Evolutionary conservation across 176 grass and related monocot genomes (phyloP).

Genomic region (Triticum turgidum): DNA sequence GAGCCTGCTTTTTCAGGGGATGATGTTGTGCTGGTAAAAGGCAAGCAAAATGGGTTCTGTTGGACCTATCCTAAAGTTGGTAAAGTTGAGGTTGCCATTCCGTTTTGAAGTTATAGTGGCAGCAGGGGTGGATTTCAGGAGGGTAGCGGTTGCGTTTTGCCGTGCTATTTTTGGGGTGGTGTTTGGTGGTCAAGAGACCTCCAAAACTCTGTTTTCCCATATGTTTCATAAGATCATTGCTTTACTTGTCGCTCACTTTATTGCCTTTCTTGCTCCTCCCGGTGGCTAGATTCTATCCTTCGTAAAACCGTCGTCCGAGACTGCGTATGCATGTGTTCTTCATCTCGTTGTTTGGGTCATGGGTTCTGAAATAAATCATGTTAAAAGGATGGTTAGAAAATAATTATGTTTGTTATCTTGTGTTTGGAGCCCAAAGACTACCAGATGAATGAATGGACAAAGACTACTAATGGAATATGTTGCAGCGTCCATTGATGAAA

Average conservation of each 20-base stretch:
- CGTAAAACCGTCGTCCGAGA: background rate
- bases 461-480: too few species aligned
- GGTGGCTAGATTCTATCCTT: background rate
- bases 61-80: constrained; percentile 45
- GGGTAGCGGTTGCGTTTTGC: background rate
- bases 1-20: background rate
- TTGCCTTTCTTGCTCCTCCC: background rate
- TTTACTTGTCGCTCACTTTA: background rate
- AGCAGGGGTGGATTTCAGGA: background rate
- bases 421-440: too few species aligned
- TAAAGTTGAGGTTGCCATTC: constrained; percentile 24
- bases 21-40: constrained; percentile 20
- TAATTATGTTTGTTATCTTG: too few species aligned
- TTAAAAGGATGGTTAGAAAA: too few species aligned
- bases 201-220: constrained; percentile 9
- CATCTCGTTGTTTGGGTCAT: too few species aligned
- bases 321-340: too few species aligned
- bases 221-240: constrained; percentile 4
- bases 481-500: too few species aligned
- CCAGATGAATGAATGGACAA: too few species aligned
- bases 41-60: constrained; percentile 19
- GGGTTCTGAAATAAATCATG: too few species aligned
- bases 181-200: constrained; percentile 41
- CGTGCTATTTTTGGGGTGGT: constrained; percentile 29
- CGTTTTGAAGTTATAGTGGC: constrained; percentile 28